Percentiles rank a stretch among this genome's conserved stretches.
phyloP scores from a whole-genome alignment of 2,329 filamentous ascomycete genomes.

The Colletotrichum caudatum region DNA sequence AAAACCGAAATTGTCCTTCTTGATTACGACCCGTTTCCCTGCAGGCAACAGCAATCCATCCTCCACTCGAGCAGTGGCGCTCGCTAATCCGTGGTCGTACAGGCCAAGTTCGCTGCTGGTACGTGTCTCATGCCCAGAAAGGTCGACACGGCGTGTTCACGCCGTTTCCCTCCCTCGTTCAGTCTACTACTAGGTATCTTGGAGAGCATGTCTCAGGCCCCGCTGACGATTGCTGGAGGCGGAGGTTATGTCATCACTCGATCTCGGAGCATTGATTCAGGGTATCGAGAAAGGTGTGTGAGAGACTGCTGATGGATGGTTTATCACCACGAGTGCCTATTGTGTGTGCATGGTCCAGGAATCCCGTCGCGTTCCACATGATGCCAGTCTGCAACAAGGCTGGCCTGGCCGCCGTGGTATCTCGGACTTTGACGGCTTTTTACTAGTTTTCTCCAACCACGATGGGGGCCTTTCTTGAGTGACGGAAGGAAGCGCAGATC shows the following conservation, averaged over 20 bases:
- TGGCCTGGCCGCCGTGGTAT: background rate
- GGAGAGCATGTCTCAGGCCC: background rate
- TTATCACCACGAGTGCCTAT: background rate
- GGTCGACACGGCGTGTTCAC: background rate
- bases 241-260: background rate
- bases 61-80: background rate
- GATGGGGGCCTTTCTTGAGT: conserved; percentile 8
- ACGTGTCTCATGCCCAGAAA: background rate
- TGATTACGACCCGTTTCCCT: background rate
- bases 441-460: conserved; percentile 2
- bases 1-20: background rate
- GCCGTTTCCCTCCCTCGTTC: background rate
- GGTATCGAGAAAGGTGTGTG: background rate
- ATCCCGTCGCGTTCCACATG: background rate
- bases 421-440: background rate
- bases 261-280: background rate
- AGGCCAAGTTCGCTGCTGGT: conserved; percentile 6
- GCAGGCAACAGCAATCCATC: conserved; percentile 18
- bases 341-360: background rate
- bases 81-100: conserved; percentile 1
- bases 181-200: background rate
- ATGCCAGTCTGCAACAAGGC: background rate
- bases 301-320: background rate
- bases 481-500: conserved; percentile 24
- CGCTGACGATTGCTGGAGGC: background rate